phyloP scores from a whole-genome alignment of 2,329 filamentous ascomycete species.

The Apiospora kogelbergensis region DNA sequence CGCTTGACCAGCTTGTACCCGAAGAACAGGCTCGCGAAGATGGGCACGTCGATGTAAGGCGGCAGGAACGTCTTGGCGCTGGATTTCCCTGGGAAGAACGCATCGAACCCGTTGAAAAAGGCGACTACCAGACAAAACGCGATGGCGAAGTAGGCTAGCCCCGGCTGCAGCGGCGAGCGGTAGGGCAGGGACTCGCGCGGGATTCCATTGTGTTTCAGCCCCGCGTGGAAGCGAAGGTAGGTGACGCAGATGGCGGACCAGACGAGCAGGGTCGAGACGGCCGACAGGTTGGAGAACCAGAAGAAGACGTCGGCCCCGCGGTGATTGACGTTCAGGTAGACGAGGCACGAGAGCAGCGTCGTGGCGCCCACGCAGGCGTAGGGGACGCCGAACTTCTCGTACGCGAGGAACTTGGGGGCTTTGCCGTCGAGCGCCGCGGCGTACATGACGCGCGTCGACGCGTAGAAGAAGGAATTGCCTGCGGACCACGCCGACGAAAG shows the following conservation, averaged over 20 bases:
- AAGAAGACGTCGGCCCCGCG: slow-evolving; percentile 42
- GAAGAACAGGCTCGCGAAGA: slow-evolving; percentile 63
- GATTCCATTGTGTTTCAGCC: slow-evolving; percentile 64
- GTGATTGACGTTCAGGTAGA: slow-evolving; percentile 62
- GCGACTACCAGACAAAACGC: slow-evolving; percentile 63
- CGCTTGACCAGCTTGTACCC: slow-evolving; percentile 68
- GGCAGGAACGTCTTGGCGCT: slow-evolving; percentile 59
- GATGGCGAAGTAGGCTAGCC: slow-evolving; percentile 63
- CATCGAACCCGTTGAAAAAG: slow-evolving; percentile 70
- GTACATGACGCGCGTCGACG: slow-evolving; percentile 72
- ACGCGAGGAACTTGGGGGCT: slow-evolving; percentile 55
- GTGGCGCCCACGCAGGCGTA: slow-evolving; percentile 57
- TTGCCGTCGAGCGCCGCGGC: slow-evolving; percentile 71
- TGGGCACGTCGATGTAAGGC: slow-evolving; percentile 66
- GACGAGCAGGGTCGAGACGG: slow-evolving; percentile 68
- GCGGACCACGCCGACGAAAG: slow-evolving; percentile 75
- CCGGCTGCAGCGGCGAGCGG: slow-evolving; percentile 66
- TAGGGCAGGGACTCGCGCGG: slow-evolving; percentile 64
- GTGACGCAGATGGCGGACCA: slow-evolving; percentile 68
- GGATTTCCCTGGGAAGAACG: slow-evolving; percentile 61
- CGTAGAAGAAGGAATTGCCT: slow-evolving; percentile 77
- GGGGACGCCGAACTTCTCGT: slow-evolving; percentile 59
- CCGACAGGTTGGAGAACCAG: slow-evolving; percentile 54
- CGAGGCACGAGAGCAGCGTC: slow-evolving; percentile 60
- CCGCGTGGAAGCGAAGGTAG: slow-evolving; percentile 69